Percentiles rank a stretch among this genome's conserved stretches.
Conservation (phyloP, 208 protist species). For the Acanthamoeba comandoni region DNA sequence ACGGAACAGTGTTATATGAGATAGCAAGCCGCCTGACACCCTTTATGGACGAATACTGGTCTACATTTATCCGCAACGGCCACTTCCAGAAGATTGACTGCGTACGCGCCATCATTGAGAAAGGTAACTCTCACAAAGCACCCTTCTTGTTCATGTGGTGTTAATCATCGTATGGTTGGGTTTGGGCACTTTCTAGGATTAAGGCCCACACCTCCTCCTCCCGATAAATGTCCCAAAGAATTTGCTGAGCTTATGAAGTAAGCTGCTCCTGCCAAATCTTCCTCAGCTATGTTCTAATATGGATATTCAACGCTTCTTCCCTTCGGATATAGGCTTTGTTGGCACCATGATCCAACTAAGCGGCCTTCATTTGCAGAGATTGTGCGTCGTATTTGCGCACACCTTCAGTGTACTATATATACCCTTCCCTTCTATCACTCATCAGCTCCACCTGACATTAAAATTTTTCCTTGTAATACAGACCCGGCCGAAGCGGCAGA, state of each 20-base stretch:
- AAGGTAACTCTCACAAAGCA: not conserved
- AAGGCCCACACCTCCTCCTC: slow-evolving; percentile 18
- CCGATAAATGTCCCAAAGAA: slow-evolving; percentile 24
- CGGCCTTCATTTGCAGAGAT: slow-evolving; percentile 52
- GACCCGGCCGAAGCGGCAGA: too few species aligned
- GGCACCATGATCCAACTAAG: slow-evolving; percentile 21
- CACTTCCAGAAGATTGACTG: slow-evolving; percentile 70
- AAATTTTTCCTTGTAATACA: too few species aligned
- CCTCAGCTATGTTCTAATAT: not conserved
- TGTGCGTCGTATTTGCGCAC: slow-evolving; percentile 3
- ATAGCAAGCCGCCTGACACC: slow-evolving; percentile 45
- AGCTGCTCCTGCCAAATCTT: not conserved
- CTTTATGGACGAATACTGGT: slow-evolving; percentile 58
- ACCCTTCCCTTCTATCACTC: too few species aligned
- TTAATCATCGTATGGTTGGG: not conserved
- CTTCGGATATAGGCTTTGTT: slow-evolving; percentile 3
- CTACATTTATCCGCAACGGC: slow-evolving; percentile 33
- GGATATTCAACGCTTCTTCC: not conserved
- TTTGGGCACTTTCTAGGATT: slow-evolving; percentile 2
- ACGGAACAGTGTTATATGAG: slow-evolving; percentile 14
- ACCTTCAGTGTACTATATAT: too few species aligned
- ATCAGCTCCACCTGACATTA: too few species aligned
- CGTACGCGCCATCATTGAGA: slow-evolving; percentile 57
- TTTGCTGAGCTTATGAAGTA: slow-evolving; percentile 37
- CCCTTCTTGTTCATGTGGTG: slow-evolving; percentile 2